Conservation (phyloP, 192 early-diverging fungal genomes). For the Coemansia sp. region DNA sequence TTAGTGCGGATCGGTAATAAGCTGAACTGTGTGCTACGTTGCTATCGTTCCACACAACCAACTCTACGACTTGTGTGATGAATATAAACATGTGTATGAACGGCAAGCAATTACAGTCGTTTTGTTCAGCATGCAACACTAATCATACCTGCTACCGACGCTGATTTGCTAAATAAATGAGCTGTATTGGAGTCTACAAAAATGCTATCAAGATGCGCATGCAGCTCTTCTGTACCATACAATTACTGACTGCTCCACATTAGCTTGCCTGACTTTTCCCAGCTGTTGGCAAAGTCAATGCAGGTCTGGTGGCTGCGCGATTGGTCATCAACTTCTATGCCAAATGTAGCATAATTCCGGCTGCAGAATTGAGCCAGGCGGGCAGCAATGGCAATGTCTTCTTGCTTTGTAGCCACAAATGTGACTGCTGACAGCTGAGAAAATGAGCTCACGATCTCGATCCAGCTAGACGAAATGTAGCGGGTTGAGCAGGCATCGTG, state of each 20-base stretch:
- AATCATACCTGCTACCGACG: too few relatives aligned
- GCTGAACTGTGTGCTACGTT: not conserved
- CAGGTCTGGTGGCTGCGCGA: slow-evolving; percentile 42
- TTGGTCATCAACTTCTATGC: slow-evolving; percentile 40
- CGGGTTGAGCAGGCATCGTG: slow-evolving; percentile 44
- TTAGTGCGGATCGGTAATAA: not conserved
- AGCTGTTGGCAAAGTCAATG: slow-evolving; percentile 45
- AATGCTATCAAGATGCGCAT: not conserved
- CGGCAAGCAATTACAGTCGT: too few relatives aligned
- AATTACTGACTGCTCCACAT: slow-evolving; percentile 12
- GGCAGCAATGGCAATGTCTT: slow-evolving; percentile 23
- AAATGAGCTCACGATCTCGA: slow-evolving; percentile 46
- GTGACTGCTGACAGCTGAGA: slow-evolving; percentile 28
- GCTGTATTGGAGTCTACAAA: not conserved
- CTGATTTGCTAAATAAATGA: not conserved
- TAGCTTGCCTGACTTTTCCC: slow-evolving; percentile 35
- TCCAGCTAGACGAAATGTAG: slow-evolving; percentile 49
- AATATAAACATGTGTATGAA: too few relatives aligned
- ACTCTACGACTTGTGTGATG: too few relatives aligned
- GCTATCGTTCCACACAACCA: not conserved
- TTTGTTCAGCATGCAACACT: too few relatives aligned
- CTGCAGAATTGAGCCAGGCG: slow-evolving; percentile 37
- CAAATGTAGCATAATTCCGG: slow-evolving; percentile 39
- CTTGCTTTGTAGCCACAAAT: slow-evolving; percentile 40
- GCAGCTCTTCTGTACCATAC: not conserved